Evolutionary conservation across 805 yeast species (phyloP).

Genomic region (Ogataea kodamae): DNA sequence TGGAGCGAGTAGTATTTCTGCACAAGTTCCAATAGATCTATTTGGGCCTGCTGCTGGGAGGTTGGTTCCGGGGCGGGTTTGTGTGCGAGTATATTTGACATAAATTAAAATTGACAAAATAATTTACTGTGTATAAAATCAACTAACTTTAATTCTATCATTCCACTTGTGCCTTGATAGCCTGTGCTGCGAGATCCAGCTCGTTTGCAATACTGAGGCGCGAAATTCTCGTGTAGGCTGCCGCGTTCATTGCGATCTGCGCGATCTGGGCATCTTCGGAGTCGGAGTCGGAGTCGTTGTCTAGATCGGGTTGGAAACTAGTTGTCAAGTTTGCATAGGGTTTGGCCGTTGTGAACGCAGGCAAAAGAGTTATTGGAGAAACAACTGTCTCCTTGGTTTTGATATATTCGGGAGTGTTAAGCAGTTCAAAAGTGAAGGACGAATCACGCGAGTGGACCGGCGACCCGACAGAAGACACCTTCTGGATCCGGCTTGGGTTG

Average conservation of each 20-base stretch:
- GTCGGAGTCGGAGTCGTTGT: conserved; percentile 16
- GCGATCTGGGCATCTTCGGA: conserved; percentile 20
- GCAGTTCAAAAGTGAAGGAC: conserved; percentile 25
- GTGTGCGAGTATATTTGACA: no score
- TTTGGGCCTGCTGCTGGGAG: conserved; percentile 4
- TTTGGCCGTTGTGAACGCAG: not conserved
- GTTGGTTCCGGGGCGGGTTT: conserved; percentile 1
- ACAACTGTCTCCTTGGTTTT: conserved; percentile 3
- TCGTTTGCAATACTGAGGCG: conserved; percentile 23
- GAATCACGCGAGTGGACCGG: conserved; percentile 27
- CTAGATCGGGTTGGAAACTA: conserved; percentile 3
- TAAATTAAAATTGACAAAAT: conserved; percentile 1
- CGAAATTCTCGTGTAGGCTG: conserved; percentile 25
- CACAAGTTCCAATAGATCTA: conserved; percentile 31
- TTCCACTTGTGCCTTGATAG: no score
- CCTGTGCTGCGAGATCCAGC: conserved; percentile 14
- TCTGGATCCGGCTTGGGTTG: conserved; percentile 18
- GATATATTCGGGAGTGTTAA: conserved; percentile 18
- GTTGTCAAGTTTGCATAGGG: not conserved
- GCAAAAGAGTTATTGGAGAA: not conserved
- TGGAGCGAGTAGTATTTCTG: conserved; percentile 34
- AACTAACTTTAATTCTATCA: no score
- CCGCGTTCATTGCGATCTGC: conserved; percentile 26
- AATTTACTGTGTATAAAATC: no score
- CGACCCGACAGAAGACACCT: conserved; percentile 22